phyloP scores from a whole-genome alignment of 1,139 yeast genomes.

The Candida dubliniensis region DNA sequence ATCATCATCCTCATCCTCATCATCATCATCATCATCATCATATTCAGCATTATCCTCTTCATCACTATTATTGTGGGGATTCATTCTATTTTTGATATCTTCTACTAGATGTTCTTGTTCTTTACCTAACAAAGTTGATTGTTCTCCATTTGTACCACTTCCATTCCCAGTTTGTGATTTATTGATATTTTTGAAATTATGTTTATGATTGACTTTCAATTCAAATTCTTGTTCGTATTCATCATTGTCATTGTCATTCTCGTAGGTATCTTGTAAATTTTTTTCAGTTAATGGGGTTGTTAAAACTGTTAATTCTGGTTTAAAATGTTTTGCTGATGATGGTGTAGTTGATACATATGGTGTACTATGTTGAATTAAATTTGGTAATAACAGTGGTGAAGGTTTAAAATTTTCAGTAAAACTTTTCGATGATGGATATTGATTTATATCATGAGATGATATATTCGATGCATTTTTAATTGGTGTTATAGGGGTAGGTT shows the following conservation, averaged over 20 bases:
- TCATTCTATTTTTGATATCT: too few species aligned
- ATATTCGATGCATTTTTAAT: conserved; percentile 1
- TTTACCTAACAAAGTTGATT: too few species aligned
- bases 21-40: conserved; percentile 35
- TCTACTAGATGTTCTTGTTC: too few species aligned
- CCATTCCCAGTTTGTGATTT: not conserved
- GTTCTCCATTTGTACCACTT: not conserved
- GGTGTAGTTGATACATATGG: conserved; percentile 31
- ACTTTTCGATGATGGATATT: conserved; percentile 4
- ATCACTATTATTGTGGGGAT: too few species aligned
- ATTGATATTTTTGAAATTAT: conserved; percentile 1
- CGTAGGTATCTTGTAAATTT: conserved; percentile 1
- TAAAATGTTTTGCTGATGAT: conserved; percentile 27
- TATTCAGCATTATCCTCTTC: conserved; percentile 1
- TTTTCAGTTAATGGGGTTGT: conserved; percentile 31
- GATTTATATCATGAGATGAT: not conserved
- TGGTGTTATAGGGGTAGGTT: conserved; percentile 5
- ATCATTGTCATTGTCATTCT: conserved; percentile 7
- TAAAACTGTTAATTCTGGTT: conserved; percentile 40
- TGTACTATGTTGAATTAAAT: conserved; percentile 24
- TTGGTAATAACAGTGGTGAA: conserved; percentile 22
- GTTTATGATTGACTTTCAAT: conserved; percentile 6
- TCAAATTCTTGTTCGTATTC: conserved; percentile 30
- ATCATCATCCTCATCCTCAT: conserved; percentile 43
- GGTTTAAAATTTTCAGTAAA: conserved; percentile 12